These are phyloP conservation scores for Silene noctiflora DNA, from an alignment of 179 eudicot genomes.

Conservation along the genomic window DNA sequence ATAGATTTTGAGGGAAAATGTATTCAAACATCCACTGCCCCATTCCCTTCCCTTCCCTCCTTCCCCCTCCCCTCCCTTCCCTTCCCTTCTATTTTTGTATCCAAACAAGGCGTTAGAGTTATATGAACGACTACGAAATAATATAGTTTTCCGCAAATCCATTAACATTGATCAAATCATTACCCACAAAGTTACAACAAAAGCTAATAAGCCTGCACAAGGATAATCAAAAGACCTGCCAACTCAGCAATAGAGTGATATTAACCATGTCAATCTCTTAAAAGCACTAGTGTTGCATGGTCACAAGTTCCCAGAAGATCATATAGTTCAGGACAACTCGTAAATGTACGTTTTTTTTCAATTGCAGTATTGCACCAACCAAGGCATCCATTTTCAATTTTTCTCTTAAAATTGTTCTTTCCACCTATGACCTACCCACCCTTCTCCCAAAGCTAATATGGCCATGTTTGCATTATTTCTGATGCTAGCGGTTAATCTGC, in stretches of 20 bases:
- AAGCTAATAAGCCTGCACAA: constrained; percentile 4
- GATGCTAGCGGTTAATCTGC: background rate
- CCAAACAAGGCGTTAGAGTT: no score
- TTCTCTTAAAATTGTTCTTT: background rate
- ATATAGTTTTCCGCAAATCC: no score
- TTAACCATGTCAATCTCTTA: background rate
- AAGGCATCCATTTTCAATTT: background rate
- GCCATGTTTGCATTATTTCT: background rate
- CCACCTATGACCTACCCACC: background rate
- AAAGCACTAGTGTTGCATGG: background rate
- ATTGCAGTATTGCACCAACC: background rate
- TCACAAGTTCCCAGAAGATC: background rate
- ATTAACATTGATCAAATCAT: background rate
- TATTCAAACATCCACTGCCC: no score
- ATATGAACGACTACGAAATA: no score
- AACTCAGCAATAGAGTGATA: background rate
- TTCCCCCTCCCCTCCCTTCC: no score
- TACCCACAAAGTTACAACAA: background rate
- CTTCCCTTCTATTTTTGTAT: no score
- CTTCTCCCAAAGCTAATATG: background rate
- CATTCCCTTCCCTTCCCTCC: no score
- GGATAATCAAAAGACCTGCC: background rate
- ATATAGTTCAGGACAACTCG: background rate
- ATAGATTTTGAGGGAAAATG: no score
- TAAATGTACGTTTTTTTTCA: no score